These are phyloP conservation scores for Ogataea nonfermentans DNA, from an alignment of 805 yeast species.

Conservation along the genomic window DNA sequence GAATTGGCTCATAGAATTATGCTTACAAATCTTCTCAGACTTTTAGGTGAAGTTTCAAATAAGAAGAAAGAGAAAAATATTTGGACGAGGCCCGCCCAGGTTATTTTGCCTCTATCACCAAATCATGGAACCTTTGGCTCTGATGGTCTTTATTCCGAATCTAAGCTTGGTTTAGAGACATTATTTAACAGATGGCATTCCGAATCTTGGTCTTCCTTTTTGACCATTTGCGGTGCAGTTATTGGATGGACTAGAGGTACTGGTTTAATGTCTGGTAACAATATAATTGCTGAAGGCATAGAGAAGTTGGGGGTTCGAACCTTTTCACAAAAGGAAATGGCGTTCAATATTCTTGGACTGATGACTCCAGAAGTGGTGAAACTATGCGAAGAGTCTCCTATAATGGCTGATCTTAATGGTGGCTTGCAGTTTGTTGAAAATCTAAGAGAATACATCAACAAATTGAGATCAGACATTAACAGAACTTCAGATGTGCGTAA, in stretches of 20 bases:
- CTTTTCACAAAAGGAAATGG: constrained; percentile 98
- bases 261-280: constrained; percentile 96
- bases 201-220: constrained; percentile 92
- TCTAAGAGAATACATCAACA: constrained; percentile 81
- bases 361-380: constrained; percentile 82
- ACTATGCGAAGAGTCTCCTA: constrained; percentile 89
- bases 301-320: constrained; percentile 96
- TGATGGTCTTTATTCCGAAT: constrained; percentile 98
- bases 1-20: constrained; percentile 98
- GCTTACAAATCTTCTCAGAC: constrained; percentile 92
- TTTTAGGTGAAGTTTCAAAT: constrained; percentile 85
- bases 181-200: constrained; percentile 98
- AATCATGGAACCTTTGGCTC: constrained; percentile 99
- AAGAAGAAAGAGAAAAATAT: constrained; percentile 73
- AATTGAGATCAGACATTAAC: constrained; percentile 70
- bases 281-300: constrained; percentile 95
- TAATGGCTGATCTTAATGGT: constrained; percentile 98
- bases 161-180: constrained; percentile 92
- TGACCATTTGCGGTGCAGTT: constrained; percentile 96
- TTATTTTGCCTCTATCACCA: constrained; percentile 93
- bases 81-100: constrained; percentile 98
- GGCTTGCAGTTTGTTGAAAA: constrained; percentile 93
- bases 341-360: constrained; percentile 94
- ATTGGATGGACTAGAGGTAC: constrained; percentile 99
- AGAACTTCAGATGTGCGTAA: constrained; percentile 90